Evolutionary conservation across 1,284 basidiomycete species (phyloP).

Genomic region (Mixia osmundae): DNA sequence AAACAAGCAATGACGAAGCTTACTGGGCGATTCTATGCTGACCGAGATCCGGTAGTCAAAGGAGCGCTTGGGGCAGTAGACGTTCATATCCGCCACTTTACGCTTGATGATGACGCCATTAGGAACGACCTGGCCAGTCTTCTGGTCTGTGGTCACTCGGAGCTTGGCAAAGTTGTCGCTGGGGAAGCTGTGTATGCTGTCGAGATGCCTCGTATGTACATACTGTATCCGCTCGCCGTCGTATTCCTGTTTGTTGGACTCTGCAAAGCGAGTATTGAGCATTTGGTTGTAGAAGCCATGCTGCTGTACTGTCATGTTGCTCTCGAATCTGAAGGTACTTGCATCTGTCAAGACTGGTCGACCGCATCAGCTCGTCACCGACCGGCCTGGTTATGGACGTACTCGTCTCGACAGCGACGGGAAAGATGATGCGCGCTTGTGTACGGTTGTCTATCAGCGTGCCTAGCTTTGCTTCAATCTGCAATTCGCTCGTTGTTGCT

Average conservation of each 20-base stretch:
- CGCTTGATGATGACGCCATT: constrained; percentile 43
- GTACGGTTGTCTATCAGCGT: constrained; percentile 38
- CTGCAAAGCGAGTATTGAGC: constrained; percentile 47
- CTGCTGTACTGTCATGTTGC: constrained; percentile 70
- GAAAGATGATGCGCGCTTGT: constrained; percentile 32
- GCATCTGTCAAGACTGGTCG: constrained; percentile 30
- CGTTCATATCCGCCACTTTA: constrained; percentile 63
- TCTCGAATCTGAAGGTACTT: constrained; percentile 42
- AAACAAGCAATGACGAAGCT: constrained; percentile 11
- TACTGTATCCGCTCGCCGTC: constrained; percentile 41
- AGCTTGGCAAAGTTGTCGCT: constrained; percentile 31
- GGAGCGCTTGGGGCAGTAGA: constrained; percentile 52
- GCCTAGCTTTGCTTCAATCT: constrained; percentile 90
- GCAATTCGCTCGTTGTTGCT: too few species aligned
- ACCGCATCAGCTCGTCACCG: constrained; percentile 30
- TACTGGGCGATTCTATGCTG: constrained; percentile 42
- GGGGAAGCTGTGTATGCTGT: constrained; percentile 72
- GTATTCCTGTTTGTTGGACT: constrained; percentile 28
- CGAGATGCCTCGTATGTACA: constrained; percentile 50
- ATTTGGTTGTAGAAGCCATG: constrained; percentile 65
- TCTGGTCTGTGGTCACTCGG: constrained; percentile 63
- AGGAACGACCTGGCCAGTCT: constrained; percentile 38
- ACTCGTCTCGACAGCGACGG: constrained; percentile 72
- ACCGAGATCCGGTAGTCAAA: constrained; percentile 87
- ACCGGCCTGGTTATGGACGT: constrained; percentile 22